These are phyloP conservation scores for Apiospora malaysiana DNA, from an alignment of 2,329 filamentous ascomycete genomes.

Conservation along the genomic window DNA sequence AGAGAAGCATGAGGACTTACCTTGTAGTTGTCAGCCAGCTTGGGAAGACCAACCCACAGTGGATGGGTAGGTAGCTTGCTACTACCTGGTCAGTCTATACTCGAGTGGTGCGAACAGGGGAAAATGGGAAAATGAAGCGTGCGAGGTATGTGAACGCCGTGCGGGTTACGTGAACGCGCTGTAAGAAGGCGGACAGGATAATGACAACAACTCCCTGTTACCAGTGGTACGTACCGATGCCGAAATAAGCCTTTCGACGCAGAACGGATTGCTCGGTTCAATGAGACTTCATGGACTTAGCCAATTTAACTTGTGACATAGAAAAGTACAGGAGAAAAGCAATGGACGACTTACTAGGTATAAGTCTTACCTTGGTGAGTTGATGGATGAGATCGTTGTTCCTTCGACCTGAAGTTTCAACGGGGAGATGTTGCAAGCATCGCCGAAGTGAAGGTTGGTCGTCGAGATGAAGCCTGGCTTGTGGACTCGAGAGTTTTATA, in stretches of 20 bases:
- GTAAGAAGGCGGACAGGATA: not conserved
- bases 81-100: not conserved
- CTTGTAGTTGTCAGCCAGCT: not conserved
- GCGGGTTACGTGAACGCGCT: not conserved
- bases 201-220: not conserved
- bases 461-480: too few relatives aligned
- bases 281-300: too few relatives aligned
- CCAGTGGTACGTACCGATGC: not conserved
- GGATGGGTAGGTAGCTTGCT: not conserved
- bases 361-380: not conserved
- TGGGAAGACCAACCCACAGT: not conserved
- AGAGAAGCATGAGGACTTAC: not conserved
- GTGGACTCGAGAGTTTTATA: too few relatives aligned
- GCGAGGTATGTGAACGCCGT: not conserved
- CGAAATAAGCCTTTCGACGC: too few relatives aligned
- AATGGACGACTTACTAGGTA: not conserved
- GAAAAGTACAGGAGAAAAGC: not conserved
- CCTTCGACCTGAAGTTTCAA: not conserved
- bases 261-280: not conserved
- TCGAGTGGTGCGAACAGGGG: not conserved
- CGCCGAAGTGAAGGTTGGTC: not conserved
- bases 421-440: not conserved
- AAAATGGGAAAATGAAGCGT: not conserved
- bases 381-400: not conserved
- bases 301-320: not conserved